Evolutionary conservation across 495 filamentous ascomycete genomes (phyloP).

Genomic region (Daldinia grandis): DNA sequence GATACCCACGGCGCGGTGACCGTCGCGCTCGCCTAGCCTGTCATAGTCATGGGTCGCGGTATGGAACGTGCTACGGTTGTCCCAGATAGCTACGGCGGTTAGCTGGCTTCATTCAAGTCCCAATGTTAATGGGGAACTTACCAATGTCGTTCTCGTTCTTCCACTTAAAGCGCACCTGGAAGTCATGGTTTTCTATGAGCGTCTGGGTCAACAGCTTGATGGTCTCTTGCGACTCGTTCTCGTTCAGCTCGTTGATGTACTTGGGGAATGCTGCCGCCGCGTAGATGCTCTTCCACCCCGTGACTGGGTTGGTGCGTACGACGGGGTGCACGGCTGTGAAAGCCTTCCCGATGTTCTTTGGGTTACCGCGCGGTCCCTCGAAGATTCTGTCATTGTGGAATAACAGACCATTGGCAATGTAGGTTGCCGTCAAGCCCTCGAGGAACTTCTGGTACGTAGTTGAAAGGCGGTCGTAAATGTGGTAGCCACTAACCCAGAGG

Average conservation of each 20-base stretch:
- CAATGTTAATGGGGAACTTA: constrained; percentile 14
- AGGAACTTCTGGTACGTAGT: background rate
- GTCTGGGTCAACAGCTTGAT: constrained; percentile 67
- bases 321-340: constrained; percentile 72
- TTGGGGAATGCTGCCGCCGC: constrained; percentile 68
- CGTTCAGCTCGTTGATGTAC: constrained; percentile 70
- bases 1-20: background rate
- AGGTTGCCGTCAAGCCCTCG: background rate
- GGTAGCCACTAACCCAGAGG: background rate
- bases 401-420: background rate
- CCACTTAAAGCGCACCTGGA: constrained; percentile 76
- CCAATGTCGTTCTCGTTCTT: constrained; percentile 66
- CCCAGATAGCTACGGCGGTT: background rate
- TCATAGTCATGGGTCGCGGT: background rate
- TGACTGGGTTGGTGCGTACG: constrained; percentile 79
- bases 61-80: background rate
- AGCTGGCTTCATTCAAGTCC: background rate
- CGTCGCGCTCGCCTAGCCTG: background rate
- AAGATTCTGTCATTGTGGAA: background rate
- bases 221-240: constrained; percentile 67
- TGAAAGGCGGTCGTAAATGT: background rate
- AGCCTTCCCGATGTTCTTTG: constrained; percentile 52
- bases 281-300: constrained; percentile 79
- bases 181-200: constrained; percentile 75
- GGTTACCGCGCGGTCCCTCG: background rate